phyloP scores from a whole-genome alignment of 1,284 basidiomycete species.

The Porphyrellus sp. region DNA sequence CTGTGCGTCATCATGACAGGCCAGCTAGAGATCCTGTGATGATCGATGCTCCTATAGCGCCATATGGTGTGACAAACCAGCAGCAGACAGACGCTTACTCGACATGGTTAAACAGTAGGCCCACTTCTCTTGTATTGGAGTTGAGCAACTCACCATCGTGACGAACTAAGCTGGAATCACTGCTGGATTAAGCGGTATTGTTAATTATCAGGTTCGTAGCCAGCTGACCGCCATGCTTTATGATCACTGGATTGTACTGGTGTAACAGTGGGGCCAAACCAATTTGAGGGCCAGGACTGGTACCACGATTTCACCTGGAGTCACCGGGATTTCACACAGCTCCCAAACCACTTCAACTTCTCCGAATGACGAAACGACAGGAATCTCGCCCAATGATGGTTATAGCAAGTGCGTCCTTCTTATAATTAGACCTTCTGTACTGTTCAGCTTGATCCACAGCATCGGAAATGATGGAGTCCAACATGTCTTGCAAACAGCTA shows the following conservation, averaged over 20 bases:
- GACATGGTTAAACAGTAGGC: slow-evolving; percentile 49
- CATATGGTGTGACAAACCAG: slow-evolving; percentile 46
- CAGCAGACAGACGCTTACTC: slow-evolving; percentile 52
- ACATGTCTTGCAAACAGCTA: slow-evolving; percentile 22
- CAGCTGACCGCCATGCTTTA: neutral
- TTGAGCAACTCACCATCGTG: slow-evolving; percentile 1
- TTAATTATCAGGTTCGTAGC: slow-evolving; percentile 55
- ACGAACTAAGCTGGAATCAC: slow-evolving; percentile 39
- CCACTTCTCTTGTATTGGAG: neutral
- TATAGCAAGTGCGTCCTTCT: slow-evolving; percentile 40
- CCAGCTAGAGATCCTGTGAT: neutral
- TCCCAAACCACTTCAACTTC: slow-evolving; percentile 35
- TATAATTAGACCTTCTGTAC: neutral
- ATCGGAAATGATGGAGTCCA: slow-evolving; percentile 25
- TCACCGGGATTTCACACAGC: slow-evolving; percentile 33
- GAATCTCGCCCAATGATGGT: slow-evolving; percentile 61
- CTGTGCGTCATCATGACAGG: slow-evolving; percentile 25
- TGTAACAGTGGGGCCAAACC: slow-evolving; percentile 49
- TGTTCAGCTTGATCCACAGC: slow-evolving; percentile 15
- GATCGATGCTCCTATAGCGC: slow-evolving; percentile 10
- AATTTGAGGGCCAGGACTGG: slow-evolving; percentile 44
- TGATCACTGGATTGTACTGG: slow-evolving; percentile 11
- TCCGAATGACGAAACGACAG: slow-evolving; percentile 37
- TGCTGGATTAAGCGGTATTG: slow-evolving; percentile 47
- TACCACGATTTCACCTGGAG: slow-evolving; percentile 37